Evolutionary conservation across 2,329 filamentous ascomycete species (phyloP), one percentile per base, ranked within the genome.

Genomic region (Monosporascus sp.): DNA sequence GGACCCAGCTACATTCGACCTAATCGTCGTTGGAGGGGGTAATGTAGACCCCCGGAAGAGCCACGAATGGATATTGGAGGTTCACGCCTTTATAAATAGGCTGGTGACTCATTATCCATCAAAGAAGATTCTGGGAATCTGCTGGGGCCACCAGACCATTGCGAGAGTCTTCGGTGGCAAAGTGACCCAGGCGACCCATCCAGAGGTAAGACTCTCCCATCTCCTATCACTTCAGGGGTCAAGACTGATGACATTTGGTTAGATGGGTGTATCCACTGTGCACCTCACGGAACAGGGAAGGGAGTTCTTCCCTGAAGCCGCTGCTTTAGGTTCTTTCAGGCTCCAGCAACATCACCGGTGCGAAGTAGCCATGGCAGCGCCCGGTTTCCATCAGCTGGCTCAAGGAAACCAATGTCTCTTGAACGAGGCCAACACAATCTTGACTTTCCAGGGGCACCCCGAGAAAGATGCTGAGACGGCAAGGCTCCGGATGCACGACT

Each of bases 131-230:
- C 27, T 75, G 65, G 74, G 77, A 26, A 76, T 75, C 49, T 80
- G 77, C 59, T 77, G 73, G 74, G 74, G 74, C 14, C 74, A 77
- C 59, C 73, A 77, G 60, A 74, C 71, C 8, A 70, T 75, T 41
- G 62, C 63, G 5, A 59, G 69, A 19, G 58, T 74, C 20, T 72
- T 74, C 53, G 71, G 71, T 5, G 74, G 70, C 1, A 62, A 60
- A 48, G 58, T 76, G 5, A 65, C 62, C n/a, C 68, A 70, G 49
- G 70, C 73, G 60, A 62, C 67, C 5, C 45, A 52, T n/a, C 69
- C 69, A 35, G 69, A 76, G 66, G 69, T 75, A 52, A 61, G 3
- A 40, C 55, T 40, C 50, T 59, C 31, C 44, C 52, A 16, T 16
- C 31, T 41, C 22, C 11, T 31, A 17, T 7, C 16, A 20, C 2